Conservation (phyloP, 2,329 filamentous ascomycete genomes). For the Aaosphaeria arxii region DNA sequence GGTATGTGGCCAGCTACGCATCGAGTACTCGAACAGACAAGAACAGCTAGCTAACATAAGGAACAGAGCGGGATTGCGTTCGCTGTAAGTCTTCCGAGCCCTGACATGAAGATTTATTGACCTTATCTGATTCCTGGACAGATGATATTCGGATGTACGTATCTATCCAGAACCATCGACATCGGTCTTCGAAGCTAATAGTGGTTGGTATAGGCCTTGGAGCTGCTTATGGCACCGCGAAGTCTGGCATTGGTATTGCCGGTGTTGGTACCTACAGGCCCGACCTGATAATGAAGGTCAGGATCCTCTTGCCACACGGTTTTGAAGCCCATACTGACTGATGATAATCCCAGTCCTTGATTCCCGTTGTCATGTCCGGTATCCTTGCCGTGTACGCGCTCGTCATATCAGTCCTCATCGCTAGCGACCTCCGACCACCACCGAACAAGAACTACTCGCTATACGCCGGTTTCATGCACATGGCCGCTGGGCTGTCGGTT, state of each 20-base stretch:
- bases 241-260: conserved; percentile 83
- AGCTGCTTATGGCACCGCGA: conserved; percentile 83
- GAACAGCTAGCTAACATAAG: too few species aligned
- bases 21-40: conserved; percentile 34
- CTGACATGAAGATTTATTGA: conserved; percentile 3
- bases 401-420: conserved; percentile 94
- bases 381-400: conserved; percentile 98
- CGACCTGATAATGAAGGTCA: conserved; percentile 87
- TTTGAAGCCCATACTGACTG: conserved; percentile 1
- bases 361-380: conserved; percentile 96
- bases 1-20: conserved; percentile 52
- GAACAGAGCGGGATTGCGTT: conserved; percentile 70
- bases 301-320: neutral
- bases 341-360: conserved; percentile 61
- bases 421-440: conserved; percentile 78
- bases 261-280: conserved; percentile 82
- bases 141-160: conserved; percentile 81
- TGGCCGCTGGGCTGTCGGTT: conserved; percentile 85
- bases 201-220: conserved; percentile 54
- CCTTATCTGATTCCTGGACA: conserved; percentile 19
- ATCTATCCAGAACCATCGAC: neutral
- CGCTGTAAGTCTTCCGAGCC: conserved; percentile 47
- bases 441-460: conserved; percentile 70
- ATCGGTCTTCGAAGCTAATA: too few species aligned
- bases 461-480: conserved; percentile 91